Base-by-base conservation (phyloP, 306 rosid genomes). In the Fragaria vesca region DNA sequence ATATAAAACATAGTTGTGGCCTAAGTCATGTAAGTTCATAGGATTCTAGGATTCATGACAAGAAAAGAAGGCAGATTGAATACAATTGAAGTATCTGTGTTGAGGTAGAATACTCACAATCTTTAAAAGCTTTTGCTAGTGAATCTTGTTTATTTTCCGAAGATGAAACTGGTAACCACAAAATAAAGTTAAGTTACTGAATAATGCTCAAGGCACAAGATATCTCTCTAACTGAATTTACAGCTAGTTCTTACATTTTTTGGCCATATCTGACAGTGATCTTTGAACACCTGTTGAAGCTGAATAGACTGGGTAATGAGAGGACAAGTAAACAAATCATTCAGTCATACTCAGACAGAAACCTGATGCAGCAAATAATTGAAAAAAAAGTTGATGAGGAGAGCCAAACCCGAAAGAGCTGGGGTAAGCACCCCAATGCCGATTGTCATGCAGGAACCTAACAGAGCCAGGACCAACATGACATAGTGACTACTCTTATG, bases 391-490 rank as follows among this genome's bases (percentile, higher is more conserved):
- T 24, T 55, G 70, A 55, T 15, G 32, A 66, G 45, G 57, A 71
- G 36, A 36, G 15, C 24, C 65, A 24, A 71, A 91, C 97, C 97
- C 78, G 97, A 90, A 68, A 92, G 91, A 47, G 93, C 91, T 58
- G 97, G 97, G 63, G 96, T 89, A 81, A 92, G 93, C 72, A 90
- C 96, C 17, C 91, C 93, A 4, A 78, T 90, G 8, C 97, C 89
- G 40, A 87, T 90, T 36, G 93, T 84, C 91, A 92, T 90, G 81
- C 96, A 90, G 52, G 89, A 87, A 79, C 96, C 97, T 38, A 87
- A 89, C 78, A 92, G 90, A 71, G 97, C 96, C 68, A 89, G 78
- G 85, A 85, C 86, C 88, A 92, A 72, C 75, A 92, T 71, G 30
- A 90, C 48, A 76, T 90, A 89, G 77, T 90, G 97, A 76, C 84